Evolutionary conservation across 2,329 filamentous ascomycete genomes (phyloP).

Genomic region (Fusarium algeriense): DNA sequence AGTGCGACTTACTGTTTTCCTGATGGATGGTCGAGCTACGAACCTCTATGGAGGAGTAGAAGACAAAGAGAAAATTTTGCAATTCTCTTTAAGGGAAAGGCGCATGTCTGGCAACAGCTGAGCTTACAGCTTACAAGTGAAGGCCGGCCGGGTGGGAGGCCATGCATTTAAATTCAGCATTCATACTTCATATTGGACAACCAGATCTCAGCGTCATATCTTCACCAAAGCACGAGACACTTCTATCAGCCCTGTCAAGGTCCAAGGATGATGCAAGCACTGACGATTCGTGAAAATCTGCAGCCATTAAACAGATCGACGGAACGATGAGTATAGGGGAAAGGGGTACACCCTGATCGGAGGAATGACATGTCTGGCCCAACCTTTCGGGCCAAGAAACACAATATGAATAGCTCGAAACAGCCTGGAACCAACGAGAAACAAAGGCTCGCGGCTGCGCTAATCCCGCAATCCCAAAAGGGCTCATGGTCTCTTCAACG

Average conservation of each 20-base stretch:
- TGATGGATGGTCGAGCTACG: slow-evolving; percentile 1
- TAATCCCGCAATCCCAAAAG: slow-evolving; percentile 48
- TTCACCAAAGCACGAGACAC: slow-evolving; percentile 3
- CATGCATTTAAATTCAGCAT: slow-evolving; percentile 15
- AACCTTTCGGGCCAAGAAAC: slow-evolving; percentile 10
- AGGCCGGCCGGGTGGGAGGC: slow-evolving; percentile 1
- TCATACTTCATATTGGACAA: slow-evolving; percentile 15
- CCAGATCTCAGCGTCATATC: slow-evolving; percentile 18
- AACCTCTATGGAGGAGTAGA: neutral
- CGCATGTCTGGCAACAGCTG: slow-evolving; percentile 1
- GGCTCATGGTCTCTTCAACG: slow-evolving; percentile 20
- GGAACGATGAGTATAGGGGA: slow-evolving; percentile 11
- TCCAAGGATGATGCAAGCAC: slow-evolving; percentile 1
- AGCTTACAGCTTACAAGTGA: slow-evolving; percentile 22
- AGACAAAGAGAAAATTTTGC: slow-evolving; percentile 1
- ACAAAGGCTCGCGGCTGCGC: slow-evolving; percentile 43
- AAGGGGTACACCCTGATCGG: slow-evolving; percentile 18
- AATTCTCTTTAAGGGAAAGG: slow-evolving; percentile 1
- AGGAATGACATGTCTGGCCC: slow-evolving; percentile 3
- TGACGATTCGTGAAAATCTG: slow-evolving; percentile 18
- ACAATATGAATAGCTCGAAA: slow-evolving; percentile 24
- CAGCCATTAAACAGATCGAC: slow-evolving; percentile 29
- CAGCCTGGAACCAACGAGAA: slow-evolving; percentile 40
- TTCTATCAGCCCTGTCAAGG: slow-evolving; percentile 37
- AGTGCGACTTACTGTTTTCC: slow-evolving; percentile 17